Evolutionary conservation across 768 basidiomycete genomes (phyloP).

Genomic region (Rhodocollybia butyracea): DNA sequence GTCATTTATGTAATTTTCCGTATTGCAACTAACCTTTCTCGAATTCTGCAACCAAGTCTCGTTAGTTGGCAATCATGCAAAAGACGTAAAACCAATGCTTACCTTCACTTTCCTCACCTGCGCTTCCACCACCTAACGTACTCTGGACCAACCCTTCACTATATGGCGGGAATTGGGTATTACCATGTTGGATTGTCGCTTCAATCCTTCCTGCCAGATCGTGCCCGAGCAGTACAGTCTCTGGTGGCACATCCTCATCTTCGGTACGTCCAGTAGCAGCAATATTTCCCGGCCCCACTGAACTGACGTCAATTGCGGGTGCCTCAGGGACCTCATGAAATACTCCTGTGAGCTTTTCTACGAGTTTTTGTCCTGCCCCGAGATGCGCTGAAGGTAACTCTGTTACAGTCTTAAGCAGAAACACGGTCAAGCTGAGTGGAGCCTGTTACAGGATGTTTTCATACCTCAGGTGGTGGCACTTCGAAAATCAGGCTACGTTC

Average conservation of each 20-base stretch:
- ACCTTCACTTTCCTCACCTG: constrained; percentile 22
- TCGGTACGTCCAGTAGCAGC: not conserved
- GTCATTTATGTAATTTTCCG: not conserved
- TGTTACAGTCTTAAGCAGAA: not conserved
- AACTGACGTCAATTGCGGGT: not conserved
- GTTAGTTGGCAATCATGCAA: too few species aligned
- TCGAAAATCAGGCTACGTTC: too few species aligned
- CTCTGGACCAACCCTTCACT: constrained; percentile 17
- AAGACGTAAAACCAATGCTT: too few species aligned
- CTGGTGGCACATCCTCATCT: not conserved
- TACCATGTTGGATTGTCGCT: not conserved
- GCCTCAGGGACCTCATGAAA: not conserved
- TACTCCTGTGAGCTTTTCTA: not conserved
- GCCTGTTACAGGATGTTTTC: not conserved
- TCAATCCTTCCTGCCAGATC: constrained; percentile 3
- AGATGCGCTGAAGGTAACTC: not conserved
- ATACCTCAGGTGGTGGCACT: too few species aligned
- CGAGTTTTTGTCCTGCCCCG: not conserved
- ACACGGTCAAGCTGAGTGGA: not conserved
- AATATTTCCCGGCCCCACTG: not conserved
- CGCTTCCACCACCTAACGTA: constrained; percentile 21
- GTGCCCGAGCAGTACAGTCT: not conserved
- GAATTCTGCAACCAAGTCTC: too few species aligned
- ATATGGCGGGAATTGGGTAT: not conserved
- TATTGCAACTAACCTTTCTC: not conserved